Conservation (phyloP, 345 rosid species). For the Zanthoxylum bungeanum region DNA sequence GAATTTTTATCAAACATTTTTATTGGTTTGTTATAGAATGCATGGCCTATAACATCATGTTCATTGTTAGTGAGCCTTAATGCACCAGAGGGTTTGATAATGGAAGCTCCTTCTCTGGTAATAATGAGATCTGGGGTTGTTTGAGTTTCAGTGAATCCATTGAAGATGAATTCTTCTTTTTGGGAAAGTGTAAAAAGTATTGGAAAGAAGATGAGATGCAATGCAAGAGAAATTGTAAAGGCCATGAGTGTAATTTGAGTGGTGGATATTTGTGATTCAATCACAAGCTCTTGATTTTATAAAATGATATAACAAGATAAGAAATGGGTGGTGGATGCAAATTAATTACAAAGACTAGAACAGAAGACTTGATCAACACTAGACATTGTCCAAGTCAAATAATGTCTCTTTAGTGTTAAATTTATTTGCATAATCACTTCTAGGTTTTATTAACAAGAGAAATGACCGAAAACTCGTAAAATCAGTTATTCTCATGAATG, state of each 20-base stretch:
- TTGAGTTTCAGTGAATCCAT: constrained; percentile 34
- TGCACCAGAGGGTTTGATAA: constrained; percentile 30
- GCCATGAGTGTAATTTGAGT: constrained; percentile 11
- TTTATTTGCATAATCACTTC: no score
- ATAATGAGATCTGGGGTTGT: not conserved
- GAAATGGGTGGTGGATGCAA: not conserved
- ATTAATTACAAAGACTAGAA: not conserved
- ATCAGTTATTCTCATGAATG: no score
- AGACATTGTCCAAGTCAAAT: constrained; percentile 1
- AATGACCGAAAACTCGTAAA: no score
- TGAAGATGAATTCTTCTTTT: constrained; percentile 27
- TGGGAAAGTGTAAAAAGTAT: constrained; percentile 4
- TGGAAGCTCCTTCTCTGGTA: constrained; percentile 27
- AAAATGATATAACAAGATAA: not conserved
- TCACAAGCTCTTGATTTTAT: not conserved
- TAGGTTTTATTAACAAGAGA: no score
- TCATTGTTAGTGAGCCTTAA: constrained; percentile 46
- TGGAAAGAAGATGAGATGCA: constrained; percentile 8
- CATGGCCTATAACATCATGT: constrained; percentile 36
- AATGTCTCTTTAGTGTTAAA: no score
- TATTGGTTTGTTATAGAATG: constrained; percentile 34
- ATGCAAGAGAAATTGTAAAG: not conserved
- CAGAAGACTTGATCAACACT: not conserved
- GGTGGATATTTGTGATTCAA: not conserved
- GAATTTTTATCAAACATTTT: constrained; percentile 19